These are phyloP conservation scores for Paspalum vaginatum DNA, from an alignment of 176 grass and related monocot genomes.

Conservation along the genomic window DNA sequence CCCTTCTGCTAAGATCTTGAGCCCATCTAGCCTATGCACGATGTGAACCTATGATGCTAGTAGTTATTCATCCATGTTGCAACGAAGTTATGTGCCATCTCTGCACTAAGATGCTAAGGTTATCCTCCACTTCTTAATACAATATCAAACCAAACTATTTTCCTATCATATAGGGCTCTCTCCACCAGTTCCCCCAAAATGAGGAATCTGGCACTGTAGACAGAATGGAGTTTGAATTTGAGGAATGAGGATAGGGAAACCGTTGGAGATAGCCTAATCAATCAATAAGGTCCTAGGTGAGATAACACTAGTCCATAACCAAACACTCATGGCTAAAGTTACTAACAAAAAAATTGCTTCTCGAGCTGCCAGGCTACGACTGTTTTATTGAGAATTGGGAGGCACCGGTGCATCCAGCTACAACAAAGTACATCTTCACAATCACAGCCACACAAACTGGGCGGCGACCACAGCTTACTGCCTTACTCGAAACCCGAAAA, in stretches of 20 bases:
- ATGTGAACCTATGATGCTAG: not conserved
- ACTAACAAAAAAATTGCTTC: not conserved
- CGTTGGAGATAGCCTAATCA: no score
- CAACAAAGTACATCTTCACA: not conserved
- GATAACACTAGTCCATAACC: not conserved
- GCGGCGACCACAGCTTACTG: slow-evolving; percentile 19
- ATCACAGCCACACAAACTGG: not conserved
- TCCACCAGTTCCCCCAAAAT: no score
- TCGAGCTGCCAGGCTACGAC: not conserved
- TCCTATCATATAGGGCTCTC: no score
- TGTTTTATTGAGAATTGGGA: not conserved
- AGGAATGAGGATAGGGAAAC: no score
- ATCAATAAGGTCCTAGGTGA: not conserved
- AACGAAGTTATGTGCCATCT: not conserved
- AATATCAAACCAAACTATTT: not conserved
- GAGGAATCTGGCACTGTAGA: no score
- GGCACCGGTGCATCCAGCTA: slow-evolving; percentile 9
- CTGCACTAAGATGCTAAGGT: not conserved
- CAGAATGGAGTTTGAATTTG: no score
- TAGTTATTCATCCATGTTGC: not conserved
- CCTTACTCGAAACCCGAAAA: not conserved
- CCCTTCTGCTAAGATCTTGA: not conserved
- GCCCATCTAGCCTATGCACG: not conserved
- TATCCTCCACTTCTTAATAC: not conserved
- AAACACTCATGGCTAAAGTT: slow-evolving; percentile 1